Conservation (phyloP, 1,139 yeast genomes). For the Pichia sp. region DNA sequence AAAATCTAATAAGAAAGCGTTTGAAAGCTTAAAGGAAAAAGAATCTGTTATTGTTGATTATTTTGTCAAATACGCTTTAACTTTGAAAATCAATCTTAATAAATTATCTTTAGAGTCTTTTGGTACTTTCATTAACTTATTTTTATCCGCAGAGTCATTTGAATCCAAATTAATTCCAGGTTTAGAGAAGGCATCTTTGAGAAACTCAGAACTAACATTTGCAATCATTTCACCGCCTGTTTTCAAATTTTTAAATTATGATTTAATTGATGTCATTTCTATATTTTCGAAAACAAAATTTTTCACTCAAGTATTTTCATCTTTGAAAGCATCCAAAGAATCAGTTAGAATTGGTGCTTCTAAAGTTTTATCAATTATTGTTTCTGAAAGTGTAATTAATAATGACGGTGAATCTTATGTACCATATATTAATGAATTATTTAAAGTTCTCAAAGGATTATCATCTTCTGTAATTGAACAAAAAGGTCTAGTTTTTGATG, state of each 20-base stretch:
- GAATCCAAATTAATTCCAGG: conserved; percentile 45
- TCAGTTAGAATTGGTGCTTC: conserved; percentile 50
- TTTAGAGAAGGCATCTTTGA: conserved; percentile 67
- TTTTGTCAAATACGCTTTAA: conserved; percentile 35
- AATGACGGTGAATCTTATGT: conserved; percentile 24
- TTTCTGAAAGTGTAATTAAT: conserved; percentile 12
- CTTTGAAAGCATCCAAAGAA: conserved; percentile 68
- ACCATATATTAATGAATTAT: conserved; percentile 43
- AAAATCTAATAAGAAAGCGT: conserved; percentile 1
- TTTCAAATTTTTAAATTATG: conserved; percentile 32
- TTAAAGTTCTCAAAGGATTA: conserved; percentile 52
- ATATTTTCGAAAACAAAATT: conserved; percentile 41
- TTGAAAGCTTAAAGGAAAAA: conserved; percentile 13
- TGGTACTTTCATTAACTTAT: conserved; percentile 37
- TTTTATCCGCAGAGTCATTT: conserved; percentile 40
- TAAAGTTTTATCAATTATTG: conserved; percentile 33
- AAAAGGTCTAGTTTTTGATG: conserved; percentile 42
- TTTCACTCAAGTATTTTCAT: conserved; percentile 51
- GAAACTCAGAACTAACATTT: conserved; percentile 75
- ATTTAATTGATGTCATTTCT: conserved; percentile 33
- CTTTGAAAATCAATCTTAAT: conserved; percentile 39
- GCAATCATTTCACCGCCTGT: conserved; percentile 46
- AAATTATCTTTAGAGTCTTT: conserved; percentile 29
- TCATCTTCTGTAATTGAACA: conserved; percentile 55
- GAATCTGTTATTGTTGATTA: conserved; percentile 21